Conservation (phyloP, 768 basidiomycete species). For the Pulveroboletus sp. region DNA sequence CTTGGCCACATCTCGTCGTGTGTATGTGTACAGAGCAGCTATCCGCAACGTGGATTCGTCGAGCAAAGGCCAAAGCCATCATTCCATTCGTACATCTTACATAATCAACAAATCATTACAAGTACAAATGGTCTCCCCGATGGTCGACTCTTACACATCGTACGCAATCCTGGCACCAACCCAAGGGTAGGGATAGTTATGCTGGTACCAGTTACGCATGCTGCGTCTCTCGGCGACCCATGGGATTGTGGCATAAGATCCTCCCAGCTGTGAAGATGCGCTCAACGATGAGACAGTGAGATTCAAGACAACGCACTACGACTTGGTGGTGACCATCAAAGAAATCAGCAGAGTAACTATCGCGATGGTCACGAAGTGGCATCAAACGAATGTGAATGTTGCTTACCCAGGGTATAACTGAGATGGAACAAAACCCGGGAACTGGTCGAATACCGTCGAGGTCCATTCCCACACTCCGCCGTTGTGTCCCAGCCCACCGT, state of each 20-base stretch:
- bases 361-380: neutral
- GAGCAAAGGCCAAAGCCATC: no score
- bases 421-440: conserved; percentile 74
- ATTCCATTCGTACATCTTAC: conserved; percentile 5
- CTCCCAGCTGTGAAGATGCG: conserved; percentile 62
- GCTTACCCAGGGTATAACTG: conserved; percentile 80
- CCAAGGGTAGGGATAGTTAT: conserved; percentile 89
- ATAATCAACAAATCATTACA: conserved; percentile 6
- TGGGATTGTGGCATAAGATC: conserved; percentile 83
- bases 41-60: no score
- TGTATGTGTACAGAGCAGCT: no score
- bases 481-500: conserved; percentile 65
- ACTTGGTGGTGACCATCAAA: conserved; percentile 84
- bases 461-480: conserved; percentile 99
- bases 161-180: conserved; percentile 69
- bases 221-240: conserved; percentile 70
- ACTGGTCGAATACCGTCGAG: conserved; percentile 63
- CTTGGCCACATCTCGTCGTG: conserved; percentile 36
- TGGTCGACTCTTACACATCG: conserved; percentile 30
- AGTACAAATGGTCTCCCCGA: neutral
- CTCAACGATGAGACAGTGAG: neutral
- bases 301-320: conserved; percentile 55
- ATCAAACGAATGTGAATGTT: neutral
- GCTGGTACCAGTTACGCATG: conserved; percentile 89
- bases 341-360: conserved; percentile 81